These are phyloP conservation scores for Funneliformis geosporum DNA, from an alignment of 192 early-diverging fungal species.

Conservation along the genomic window DNA sequence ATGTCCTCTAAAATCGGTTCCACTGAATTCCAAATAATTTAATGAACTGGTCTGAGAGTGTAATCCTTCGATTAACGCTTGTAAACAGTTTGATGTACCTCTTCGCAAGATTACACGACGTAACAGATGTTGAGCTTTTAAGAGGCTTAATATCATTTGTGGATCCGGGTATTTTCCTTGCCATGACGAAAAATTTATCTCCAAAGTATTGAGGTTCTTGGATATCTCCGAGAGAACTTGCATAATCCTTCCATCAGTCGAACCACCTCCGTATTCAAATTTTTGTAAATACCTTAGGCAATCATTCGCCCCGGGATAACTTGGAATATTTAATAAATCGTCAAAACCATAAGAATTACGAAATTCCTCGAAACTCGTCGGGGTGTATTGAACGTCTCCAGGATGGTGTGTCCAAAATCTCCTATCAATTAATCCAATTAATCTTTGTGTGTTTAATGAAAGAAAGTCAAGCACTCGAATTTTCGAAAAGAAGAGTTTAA, in stretches of 20 bases:
- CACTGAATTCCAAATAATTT: slow-evolving; percentile 17
- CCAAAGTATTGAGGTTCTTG: neutral
- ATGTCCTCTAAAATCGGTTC: slow-evolving; percentile 9
- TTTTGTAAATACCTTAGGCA: slow-evolving; percentile 3
- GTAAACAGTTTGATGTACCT: slow-evolving; percentile 7
- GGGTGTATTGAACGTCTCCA: slow-evolving; percentile 17
- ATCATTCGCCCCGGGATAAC: neutral
- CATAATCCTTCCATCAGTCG: slow-evolving; percentile 19
- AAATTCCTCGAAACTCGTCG: slow-evolving; percentile 18
- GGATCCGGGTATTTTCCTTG: slow-evolving; percentile 7
- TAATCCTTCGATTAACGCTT: neutral
- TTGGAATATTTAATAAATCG: slow-evolving; percentile 4
- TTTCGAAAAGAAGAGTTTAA: slow-evolving; percentile 10
- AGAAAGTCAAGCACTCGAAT: neutral
- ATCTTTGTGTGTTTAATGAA: slow-evolving; percentile 11
- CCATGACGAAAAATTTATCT: slow-evolving; percentile 25
- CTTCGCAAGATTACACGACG: neutral
- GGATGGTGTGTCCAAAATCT: slow-evolving; percentile 21
- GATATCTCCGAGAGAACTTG: neutral
- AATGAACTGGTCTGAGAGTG: neutral
- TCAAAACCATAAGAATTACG: slow-evolving; percentile 13
- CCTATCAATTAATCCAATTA: slow-evolving; percentile 2
- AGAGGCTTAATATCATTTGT: slow-evolving; percentile 11
- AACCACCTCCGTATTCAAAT: slow-evolving; percentile 9
- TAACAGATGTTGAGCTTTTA: slow-evolving; percentile 8